Base-by-base conservation (phyloP, 441 rosid genomes). In the Codiaeum variegatum region DNA sequence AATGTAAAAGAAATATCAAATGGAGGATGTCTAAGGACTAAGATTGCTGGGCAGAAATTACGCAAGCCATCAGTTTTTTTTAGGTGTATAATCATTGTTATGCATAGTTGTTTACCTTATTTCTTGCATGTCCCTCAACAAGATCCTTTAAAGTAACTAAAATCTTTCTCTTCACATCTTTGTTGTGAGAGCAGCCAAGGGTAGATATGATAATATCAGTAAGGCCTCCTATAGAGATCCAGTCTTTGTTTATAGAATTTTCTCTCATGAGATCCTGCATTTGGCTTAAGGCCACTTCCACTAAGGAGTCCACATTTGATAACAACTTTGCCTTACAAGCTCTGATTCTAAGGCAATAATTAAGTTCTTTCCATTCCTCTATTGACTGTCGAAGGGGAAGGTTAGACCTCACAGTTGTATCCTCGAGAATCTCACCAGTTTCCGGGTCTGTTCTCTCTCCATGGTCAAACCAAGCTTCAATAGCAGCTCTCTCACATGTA, bases 331-430 rank as follows among this genome's bases (percentile, higher is more conserved):
- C 78, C 76, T 77, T 75, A 79, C 83, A 84, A 73, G 83, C 82
- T 83, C 89, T 83, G 63, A 88, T 84, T 77, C 76, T 76, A 56
- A 88, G 89, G 77, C 93, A 88, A 70, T 85, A 85, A 69, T 88
- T 88, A 51, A 85, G 80, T 75, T 88, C 93, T 75, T 84, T 87
- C 93, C 93, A 88, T 77, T 88, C 93, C 69, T 87, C 91, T 73
- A 88, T 87, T 24, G 93, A 85, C 71, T 84, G 86, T 76, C 91
- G 82, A 18, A 88, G 86, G 5, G 81, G 83, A 61, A 83, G 76
- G 71, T 88, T 88, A 46, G 93, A 79, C 83, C 93, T 85, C 81
- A 85, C 80, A 29, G 86, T 79, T 62, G 67, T 83, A 70, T 87
- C 89, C 73, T 79, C 86, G 49, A 88, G 89, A 81, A 78, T 71